Evolutionary conservation across 306 rosid genomes (phyloP).

Genomic region (Fragaria iinumae): DNA sequence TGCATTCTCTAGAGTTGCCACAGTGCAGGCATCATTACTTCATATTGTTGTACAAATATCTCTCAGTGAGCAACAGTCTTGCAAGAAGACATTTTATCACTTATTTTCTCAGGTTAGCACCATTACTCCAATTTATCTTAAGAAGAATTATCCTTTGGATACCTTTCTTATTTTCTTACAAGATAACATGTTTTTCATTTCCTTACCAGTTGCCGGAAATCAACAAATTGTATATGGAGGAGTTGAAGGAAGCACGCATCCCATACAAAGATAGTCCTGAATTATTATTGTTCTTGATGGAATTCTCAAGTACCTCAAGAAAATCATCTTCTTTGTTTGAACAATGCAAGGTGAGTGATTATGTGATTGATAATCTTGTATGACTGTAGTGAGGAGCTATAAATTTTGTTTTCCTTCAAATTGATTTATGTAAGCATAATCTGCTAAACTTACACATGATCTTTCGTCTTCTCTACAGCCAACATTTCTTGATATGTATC

Average conservation of each 20-base stretch:
- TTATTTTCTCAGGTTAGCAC: conserved; percentile 73
- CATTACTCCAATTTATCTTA: conserved; percentile 3
- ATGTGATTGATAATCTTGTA: background rate
- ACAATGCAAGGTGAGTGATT: conserved; percentile 58
- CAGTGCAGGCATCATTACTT: conserved; percentile 66
- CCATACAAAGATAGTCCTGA: conserved; percentile 78
- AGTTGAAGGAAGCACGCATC: conserved; percentile 55
- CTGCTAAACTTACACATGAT: conserved; percentile 19
- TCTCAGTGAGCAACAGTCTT: conserved; percentile 57
- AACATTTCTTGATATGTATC: conserved; percentile 76
- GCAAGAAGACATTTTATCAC: conserved; percentile 58
- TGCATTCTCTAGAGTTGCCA: conserved; percentile 77
- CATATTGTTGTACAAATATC: conserved; percentile 53
- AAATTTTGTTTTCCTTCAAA: background rate
- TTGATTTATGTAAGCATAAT: conserved; percentile 14
- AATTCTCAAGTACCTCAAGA: conserved; percentile 64
- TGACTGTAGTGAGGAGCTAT: conserved; percentile 4
- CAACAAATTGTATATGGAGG: conserved; percentile 63
- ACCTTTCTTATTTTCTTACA: conserved; percentile 6
- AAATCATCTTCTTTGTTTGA: conserved; percentile 50
- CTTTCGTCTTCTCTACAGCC: conserved; percentile 52
- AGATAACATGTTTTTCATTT: background rate
- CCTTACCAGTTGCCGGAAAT: conserved; percentile 58
- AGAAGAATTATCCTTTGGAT: background rate
- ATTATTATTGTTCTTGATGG: conserved; percentile 59